phyloP scores from a whole-genome alignment of 495 filamentous ascomycete species.

The Aspergillus ostianus region DNA sequence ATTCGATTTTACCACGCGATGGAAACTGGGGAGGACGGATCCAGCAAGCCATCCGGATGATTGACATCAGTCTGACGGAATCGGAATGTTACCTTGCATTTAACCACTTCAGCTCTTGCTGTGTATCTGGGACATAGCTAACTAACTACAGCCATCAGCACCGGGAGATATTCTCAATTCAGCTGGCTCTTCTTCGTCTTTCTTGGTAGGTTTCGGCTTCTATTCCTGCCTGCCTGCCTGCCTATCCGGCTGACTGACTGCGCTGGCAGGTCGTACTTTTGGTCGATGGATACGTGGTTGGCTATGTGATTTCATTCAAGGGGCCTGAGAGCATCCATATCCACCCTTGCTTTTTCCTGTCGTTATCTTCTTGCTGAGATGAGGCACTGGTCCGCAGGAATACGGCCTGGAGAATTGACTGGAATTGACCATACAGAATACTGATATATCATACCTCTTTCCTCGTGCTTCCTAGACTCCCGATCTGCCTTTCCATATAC shows the following conservation, averaged over 20 bases:
- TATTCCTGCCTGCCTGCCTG: too few relatives aligned
- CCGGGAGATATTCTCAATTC: background rate
- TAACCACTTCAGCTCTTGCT: too few relatives aligned
- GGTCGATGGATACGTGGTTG: background rate
- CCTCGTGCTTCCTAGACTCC: too few relatives aligned
- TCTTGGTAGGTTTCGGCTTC: background rate
- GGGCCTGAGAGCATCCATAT: background rate
- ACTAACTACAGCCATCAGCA: too few relatives aligned
- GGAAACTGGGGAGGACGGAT: too few relatives aligned
- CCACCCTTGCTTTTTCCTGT: too few relatives aligned
- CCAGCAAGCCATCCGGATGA: background rate
- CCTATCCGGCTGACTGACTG: too few relatives aligned
- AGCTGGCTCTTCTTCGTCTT: background rate
- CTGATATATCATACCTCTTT: background rate
- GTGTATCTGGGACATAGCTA: too few relatives aligned
- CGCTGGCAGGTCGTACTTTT: background rate
- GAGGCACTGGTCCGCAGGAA: background rate
- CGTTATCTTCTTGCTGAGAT: background rate
- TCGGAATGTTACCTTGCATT: background rate
- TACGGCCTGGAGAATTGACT: background rate
- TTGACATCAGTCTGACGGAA: conserved; percentile 10
- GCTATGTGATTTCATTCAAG: background rate
- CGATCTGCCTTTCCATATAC: too few relatives aligned
- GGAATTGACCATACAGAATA: background rate
- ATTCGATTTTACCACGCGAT: background rate